phyloP scores from a whole-genome alignment of 2,329 filamentous ascomycete species.

The Venturia aucupariae region DNA sequence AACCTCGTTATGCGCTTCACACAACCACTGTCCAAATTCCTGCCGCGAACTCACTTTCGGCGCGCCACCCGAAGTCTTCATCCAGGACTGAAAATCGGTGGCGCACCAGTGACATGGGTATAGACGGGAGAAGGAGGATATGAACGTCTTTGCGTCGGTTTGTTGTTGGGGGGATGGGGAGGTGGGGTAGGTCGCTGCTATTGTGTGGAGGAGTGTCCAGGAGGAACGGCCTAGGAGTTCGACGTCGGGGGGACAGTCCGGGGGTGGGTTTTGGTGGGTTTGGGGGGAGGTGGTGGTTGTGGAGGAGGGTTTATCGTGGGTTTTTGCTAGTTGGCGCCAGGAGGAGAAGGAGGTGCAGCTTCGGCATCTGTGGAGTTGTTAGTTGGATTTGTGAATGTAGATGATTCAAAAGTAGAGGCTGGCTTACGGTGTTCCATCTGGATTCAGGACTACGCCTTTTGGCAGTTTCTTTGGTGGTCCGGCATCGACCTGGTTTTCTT shows the following conservation, averaged over 20 bases:
- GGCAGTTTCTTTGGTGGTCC: conserved; percentile 35
- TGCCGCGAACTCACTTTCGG: conserved; percentile 50
- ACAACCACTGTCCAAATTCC: conserved; percentile 75
- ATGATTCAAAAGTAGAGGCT: background rate
- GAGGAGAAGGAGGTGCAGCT: conserved; percentile 54
- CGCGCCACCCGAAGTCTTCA: conserved; percentile 53
- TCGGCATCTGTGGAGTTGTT: conserved; percentile 48
- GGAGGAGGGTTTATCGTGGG: conserved; percentile 36
- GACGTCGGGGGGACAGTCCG: conserved; percentile 83
- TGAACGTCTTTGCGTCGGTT: conserved; percentile 65
- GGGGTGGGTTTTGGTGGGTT: conserved; percentile 12
- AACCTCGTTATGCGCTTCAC: conserved; percentile 78
- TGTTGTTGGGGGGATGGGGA: conserved; percentile 61
- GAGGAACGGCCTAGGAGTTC: conserved; percentile 76
- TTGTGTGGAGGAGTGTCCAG: conserved; percentile 89
- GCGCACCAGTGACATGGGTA: conserved; percentile 97
- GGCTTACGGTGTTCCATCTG: conserved; percentile 75
- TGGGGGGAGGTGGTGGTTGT: conserved; percentile 30
- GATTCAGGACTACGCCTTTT: conserved; percentile 65
- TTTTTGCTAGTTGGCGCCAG: conserved; percentile 50
- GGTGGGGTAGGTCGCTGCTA: conserved; percentile 78
- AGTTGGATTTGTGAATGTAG: background rate
- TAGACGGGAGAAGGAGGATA: conserved; percentile 70
- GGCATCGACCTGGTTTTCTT: background rate
- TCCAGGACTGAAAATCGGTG: conserved; percentile 79